Conservation (phyloP, 2,329 filamentous ascomycete genomes). For the Diatrype stigma region DNA sequence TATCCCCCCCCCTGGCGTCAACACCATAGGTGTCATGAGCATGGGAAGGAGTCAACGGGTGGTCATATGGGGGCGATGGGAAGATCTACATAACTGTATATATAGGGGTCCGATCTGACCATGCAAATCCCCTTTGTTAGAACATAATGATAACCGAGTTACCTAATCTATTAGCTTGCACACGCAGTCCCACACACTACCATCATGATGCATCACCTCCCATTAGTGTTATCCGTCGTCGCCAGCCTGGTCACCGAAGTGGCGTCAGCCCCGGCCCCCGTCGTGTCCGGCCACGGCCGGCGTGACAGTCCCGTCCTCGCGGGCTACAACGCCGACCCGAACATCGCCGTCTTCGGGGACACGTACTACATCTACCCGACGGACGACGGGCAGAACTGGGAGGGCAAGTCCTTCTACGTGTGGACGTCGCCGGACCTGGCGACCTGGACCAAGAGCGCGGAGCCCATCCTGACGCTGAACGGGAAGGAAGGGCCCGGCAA, state of each 20-base stretch:
- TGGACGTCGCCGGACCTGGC: constrained; percentile 40
- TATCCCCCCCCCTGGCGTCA: no score
- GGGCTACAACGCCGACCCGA: constrained; percentile 40
- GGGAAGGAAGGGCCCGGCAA: constrained; percentile 36
- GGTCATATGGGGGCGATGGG: no score
- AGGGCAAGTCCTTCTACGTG: constrained; percentile 39
- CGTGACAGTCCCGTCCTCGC: constrained; percentile 28
- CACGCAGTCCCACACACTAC: background rate
- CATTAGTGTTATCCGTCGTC: background rate
- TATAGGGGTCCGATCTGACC: no score
- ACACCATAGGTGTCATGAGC: no score
- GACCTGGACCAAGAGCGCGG: constrained; percentile 32
- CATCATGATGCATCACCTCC: background rate
- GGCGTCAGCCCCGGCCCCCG: no score
- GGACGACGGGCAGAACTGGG: constrained; percentile 40
- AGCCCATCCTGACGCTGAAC: constrained; percentile 39
- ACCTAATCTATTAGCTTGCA: background rate
- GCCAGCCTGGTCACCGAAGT: background rate
- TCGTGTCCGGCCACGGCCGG: background rate
- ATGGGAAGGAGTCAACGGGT: no score
- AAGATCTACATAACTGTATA: no score
- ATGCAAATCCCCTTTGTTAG: no score
- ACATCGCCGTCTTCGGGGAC: constrained; percentile 37
- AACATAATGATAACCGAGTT: no score
- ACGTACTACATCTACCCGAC: constrained; percentile 43